Conservation (phyloP, 2,329 filamentous ascomycete species). For the Calonectria multiphialidica region DNA sequence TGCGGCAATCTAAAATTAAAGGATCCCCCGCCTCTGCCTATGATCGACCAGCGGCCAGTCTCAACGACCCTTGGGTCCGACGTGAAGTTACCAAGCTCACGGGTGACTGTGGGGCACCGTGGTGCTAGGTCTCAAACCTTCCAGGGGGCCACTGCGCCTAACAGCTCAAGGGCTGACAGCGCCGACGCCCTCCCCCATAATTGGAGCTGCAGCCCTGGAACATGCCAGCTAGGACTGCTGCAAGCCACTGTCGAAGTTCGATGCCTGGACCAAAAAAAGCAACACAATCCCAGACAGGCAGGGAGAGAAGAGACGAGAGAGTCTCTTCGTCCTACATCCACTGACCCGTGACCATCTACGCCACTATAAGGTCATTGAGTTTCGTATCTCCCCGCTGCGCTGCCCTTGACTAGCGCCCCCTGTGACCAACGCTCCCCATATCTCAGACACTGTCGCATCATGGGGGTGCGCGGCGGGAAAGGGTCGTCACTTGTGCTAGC, state of each 20-base stretch:
- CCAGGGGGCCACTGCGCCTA: not conserved
- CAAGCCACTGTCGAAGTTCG: not conserved
- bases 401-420: constrained; percentile 2
- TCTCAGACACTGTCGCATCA: not conserved
- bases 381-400: not conserved
- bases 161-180: not conserved
- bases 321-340: not conserved
- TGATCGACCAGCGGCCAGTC: constrained; percentile 2
- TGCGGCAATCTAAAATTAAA: constrained; percentile 1
- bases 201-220: not conserved
- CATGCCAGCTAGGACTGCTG: not conserved
- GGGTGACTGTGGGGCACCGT: constrained; percentile 21
- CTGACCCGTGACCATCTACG: no score
- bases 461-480: not conserved
- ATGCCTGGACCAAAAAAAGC: not conserved
- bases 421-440: not conserved
- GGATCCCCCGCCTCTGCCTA: not conserved
- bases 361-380: not conserved
- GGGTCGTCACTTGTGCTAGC: constrained; percentile 2
- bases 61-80: constrained; percentile 7
- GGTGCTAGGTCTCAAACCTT: constrained; percentile 4
- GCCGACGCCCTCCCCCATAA: not conserved
- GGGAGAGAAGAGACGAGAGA: not conserved
- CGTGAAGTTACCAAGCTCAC: constrained; percentile 9
- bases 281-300: not conserved